Evolutionary conservation across 176 grass and related monocot species (phyloP).

Genomic region (Tillandsia fasciculata): DNA sequence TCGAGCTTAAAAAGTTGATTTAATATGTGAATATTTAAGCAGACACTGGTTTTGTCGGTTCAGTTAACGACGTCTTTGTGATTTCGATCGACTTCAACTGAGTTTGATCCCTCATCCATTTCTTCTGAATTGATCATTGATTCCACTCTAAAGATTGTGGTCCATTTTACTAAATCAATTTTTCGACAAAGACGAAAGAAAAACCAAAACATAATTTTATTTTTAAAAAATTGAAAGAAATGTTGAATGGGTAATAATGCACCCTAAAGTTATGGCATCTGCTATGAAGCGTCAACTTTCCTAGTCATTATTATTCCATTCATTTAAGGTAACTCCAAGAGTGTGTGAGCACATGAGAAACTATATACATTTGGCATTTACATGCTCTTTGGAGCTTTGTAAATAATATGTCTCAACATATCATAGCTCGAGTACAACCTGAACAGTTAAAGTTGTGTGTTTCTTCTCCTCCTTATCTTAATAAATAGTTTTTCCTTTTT

Average conservation of each 20-base stretch:
- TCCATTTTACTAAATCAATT: background rate
- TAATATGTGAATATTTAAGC: too few relatives aligned
- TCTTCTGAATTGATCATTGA: too few relatives aligned
- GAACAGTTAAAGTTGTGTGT: too few relatives aligned
- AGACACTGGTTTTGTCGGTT: too few relatives aligned
- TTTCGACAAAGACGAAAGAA: background rate
- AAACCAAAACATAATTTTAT: background rate
- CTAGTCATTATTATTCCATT: background rate
- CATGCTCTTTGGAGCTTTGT: background rate
- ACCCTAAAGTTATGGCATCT: background rate
- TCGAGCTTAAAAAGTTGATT: too few relatives aligned
- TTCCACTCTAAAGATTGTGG: too few relatives aligned
- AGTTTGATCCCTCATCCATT: too few relatives aligned
- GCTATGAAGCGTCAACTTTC: background rate
- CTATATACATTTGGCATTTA: background rate
- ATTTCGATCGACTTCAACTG: too few relatives aligned
- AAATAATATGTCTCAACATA: background rate
- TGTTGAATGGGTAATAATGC: background rate
- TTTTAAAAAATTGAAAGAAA: background rate
- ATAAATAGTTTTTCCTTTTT: too few relatives aligned
- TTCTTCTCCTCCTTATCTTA: too few relatives aligned
- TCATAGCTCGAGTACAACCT: too few relatives aligned
- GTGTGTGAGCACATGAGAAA: background rate
- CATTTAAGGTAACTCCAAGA: background rate
- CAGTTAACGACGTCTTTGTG: too few relatives aligned